Base-by-base conservation (phyloP, 345 rosid species). In the Murraya koenigii region DNA sequence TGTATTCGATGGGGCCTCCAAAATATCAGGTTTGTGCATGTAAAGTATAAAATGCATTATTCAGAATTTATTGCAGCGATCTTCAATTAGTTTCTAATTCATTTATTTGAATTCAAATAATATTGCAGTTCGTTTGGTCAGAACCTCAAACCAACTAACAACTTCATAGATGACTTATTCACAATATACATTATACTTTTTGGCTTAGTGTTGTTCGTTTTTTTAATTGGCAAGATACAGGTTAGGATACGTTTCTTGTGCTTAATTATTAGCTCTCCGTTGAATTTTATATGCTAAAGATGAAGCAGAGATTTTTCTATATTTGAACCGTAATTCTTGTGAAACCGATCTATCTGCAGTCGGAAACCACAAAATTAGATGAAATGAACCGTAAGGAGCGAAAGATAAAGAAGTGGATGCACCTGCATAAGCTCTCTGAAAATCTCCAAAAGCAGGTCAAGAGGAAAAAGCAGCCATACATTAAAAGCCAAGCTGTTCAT, bases 181-280 rank as follows among this genome's bases (percentile, higher is more conserved):
- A 35, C 64, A 8, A 54, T 54, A 47, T 14, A 8, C 19, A 66
- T 75, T 7, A 30, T 8, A 14, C 7, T 22, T 60, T 52, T 13
- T 54, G 62, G 64, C 7, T 28, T 49, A 52, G 7, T 65, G 60
- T 6, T 54, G 25, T 66, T 75, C 25, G 4, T 47, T 10, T 54
- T 65, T 66, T 9, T 75, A 36, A 66, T 75, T 23, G 64, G 64
- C 49, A 75, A 54, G 35, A 74, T 74, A 59, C 77, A 74, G 69
- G 69, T 74, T 39, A 0, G 69, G 10, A 20, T 9, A 0, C 4
- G 9, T 26, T 41, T 25, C 35, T 17, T 33, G 33, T 33, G 32
- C 1, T 30, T 30, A 30, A 30, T 30, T 14, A 4, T 28, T 65
- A 2, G 11, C 17, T 28, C 15, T 11, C 35, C 1, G 6, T 10